These are phyloP conservation scores for Nakataea oryzae DNA, from an alignment of 2,329 filamentous ascomycete species.

Conservation along the genomic window DNA sequence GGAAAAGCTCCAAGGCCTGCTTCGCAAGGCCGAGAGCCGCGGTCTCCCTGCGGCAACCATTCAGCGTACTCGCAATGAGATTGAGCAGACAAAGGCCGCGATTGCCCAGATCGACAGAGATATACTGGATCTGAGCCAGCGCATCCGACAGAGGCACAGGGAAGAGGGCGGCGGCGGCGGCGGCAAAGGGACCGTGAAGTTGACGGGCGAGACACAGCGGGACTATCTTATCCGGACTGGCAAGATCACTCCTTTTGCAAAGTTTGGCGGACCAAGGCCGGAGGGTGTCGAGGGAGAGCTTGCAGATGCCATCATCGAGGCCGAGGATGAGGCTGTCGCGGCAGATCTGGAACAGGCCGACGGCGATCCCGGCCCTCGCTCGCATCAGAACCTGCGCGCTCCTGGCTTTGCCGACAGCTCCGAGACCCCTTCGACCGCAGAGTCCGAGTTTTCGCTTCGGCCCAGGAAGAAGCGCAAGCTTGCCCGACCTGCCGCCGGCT, in stretches of 20 bases:
- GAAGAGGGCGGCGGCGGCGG: constrained; percentile 32
- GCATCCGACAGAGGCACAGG: constrained; percentile 66
- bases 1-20: neutral
- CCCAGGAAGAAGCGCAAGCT: constrained; percentile 45
- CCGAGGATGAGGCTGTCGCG: constrained; percentile 60
- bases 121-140: constrained; percentile 66
- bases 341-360: constrained; percentile 32
- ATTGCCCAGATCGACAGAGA: constrained; percentile 56
- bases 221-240: constrained; percentile 91
- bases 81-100: constrained; percentile 57
- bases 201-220: constrained; percentile 72
- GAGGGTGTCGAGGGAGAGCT: constrained; percentile 57
- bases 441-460: constrained; percentile 46
- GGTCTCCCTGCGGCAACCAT: neutral
- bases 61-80: constrained; percentile 48
- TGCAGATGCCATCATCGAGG: constrained; percentile 69
- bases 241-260: constrained; percentile 94
- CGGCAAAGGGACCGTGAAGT: constrained; percentile 34
- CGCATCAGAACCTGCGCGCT: constrained; percentile 62
- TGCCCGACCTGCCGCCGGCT: constrained; percentile 19
- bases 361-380: constrained; percentile 39
- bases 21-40: neutral
- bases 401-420: constrained; percentile 58
- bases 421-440: constrained; percentile 22
- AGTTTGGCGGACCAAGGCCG: constrained; percentile 54